Evolutionary conservation across 2,329 filamentous ascomycete genomes (phyloP).

Genomic region (Atkinsonella texensis): DNA sequence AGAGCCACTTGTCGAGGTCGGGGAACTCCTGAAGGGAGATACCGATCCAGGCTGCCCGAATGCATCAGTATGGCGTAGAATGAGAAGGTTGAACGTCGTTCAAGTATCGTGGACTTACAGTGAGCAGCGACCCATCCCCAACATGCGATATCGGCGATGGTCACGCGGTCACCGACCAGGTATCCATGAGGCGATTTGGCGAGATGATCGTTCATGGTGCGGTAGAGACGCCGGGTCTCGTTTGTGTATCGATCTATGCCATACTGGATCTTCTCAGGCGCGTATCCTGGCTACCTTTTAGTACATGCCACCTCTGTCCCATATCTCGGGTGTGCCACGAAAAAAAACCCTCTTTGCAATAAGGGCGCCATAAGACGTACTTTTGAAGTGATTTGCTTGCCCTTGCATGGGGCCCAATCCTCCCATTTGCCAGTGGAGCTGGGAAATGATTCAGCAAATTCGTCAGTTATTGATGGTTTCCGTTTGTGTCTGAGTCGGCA

Average conservation of each 20-base stretch:
- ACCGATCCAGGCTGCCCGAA: constrained; percentile 21
- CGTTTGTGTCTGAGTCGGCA: too few relatives aligned
- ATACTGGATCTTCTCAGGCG: constrained; percentile 71
- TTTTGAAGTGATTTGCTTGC: constrained; percentile 72
- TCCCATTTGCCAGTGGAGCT: constrained; percentile 64
- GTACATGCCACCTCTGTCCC: background rate
- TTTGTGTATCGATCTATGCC: constrained; percentile 72
- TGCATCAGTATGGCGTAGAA: background rate
- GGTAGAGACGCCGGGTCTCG: constrained; percentile 73
- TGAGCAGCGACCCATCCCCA: constrained; percentile 62
- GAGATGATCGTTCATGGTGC: constrained; percentile 63
- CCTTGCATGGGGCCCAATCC: constrained; percentile 72
- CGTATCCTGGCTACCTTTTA: constrained; percentile 41
- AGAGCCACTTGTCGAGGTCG: constrained; percentile 63
- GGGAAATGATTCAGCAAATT: background rate
- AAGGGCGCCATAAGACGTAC: constrained; percentile 25
- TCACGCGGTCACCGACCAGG: constrained; percentile 55
- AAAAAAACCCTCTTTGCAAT: background rate
- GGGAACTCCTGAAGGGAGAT: constrained; percentile 64
- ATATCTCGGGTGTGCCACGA: background rate
- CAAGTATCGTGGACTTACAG: constrained; percentile 21
- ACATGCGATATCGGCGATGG: constrained; percentile 67
- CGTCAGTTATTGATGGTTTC: too few relatives aligned
- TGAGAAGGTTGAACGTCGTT: background rate
- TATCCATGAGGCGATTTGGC: constrained; percentile 41